Evolutionary conservation across 78 protist genomes (phyloP).

Genomic region (Guillardia theta): DNA sequence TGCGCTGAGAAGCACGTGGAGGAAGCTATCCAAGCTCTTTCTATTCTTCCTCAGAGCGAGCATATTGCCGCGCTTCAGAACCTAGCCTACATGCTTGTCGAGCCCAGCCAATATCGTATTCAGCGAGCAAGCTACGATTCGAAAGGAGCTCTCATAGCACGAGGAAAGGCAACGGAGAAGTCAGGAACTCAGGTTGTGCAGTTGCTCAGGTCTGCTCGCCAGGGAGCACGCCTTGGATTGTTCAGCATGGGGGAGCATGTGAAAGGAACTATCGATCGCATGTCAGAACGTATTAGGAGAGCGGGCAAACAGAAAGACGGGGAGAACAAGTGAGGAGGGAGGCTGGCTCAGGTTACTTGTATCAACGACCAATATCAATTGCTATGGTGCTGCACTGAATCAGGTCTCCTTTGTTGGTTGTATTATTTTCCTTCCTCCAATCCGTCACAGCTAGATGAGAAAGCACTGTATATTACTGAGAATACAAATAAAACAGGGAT

Average conservation of each 20-base stretch:
- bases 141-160: background rate
- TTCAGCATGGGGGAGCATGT: background rate
- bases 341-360: no score
- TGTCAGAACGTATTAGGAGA: no score
- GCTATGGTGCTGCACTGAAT: no score
- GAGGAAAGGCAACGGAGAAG: background rate
- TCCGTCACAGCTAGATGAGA: no score
- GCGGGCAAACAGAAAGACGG: no score
- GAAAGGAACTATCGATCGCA: no score
- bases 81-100: background rate
- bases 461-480: no score
- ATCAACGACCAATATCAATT: no score
- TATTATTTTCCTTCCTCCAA: no score
- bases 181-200: background rate
- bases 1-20: background rate
- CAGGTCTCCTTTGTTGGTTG: no score
- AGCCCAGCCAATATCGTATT: background rate
- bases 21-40: background rate
- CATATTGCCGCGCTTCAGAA: background rate
- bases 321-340: no score
- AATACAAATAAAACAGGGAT: no score
- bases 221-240: background rate
- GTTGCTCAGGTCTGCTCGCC: background rate
- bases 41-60: background rate
- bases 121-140: background rate